Conservation (phyloP, 805 yeast genomes). For the Candida manassasensis region DNA sequence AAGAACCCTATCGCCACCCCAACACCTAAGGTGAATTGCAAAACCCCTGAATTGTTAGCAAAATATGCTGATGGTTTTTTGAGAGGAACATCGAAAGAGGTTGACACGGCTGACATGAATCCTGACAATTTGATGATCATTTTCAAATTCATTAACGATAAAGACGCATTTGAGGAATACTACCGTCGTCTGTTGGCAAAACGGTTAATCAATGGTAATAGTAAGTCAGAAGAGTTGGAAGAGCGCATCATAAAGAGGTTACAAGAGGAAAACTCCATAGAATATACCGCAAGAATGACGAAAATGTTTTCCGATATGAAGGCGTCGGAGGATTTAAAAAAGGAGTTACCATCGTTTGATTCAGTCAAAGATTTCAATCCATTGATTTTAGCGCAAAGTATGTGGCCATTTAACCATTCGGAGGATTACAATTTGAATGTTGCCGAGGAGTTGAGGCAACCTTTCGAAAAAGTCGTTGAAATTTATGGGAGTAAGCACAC, state of each 20-base stretch:
- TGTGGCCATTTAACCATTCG: conserved; percentile 72
- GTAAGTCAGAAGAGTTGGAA: conserved; percentile 82
- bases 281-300: conserved; percentile 89
- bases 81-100: conserved; percentile 66
- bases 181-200: conserved; percentile 86
- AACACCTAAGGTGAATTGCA: conserved; percentile 54
- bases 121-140: conserved; percentile 82
- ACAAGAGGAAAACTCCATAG: conserved; percentile 85
- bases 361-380: conserved; percentile 52
- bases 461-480: conserved; percentile 63
- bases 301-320: conserved; percentile 95
- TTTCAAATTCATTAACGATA: conserved; percentile 84
- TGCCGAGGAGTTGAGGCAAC: conserved; percentile 61
- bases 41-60: conserved; percentile 89
- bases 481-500: conserved; percentile 71
- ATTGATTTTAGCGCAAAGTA: conserved; percentile 75
- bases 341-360: conserved; percentile 33
- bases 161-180: conserved; percentile 91
- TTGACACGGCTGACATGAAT: conserved; percentile 68
- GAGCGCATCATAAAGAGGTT: conserved; percentile 78
- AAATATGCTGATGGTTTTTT: conserved; percentile 81
- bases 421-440: conserved; percentile 44
- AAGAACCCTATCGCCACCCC: conserved; percentile 75
- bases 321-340: conserved; percentile 71
- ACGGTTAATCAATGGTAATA: conserved; percentile 81